Conservation (phyloP, 2,329 filamentous ascomycete genomes). For the Trichoderma aggressivum region DNA sequence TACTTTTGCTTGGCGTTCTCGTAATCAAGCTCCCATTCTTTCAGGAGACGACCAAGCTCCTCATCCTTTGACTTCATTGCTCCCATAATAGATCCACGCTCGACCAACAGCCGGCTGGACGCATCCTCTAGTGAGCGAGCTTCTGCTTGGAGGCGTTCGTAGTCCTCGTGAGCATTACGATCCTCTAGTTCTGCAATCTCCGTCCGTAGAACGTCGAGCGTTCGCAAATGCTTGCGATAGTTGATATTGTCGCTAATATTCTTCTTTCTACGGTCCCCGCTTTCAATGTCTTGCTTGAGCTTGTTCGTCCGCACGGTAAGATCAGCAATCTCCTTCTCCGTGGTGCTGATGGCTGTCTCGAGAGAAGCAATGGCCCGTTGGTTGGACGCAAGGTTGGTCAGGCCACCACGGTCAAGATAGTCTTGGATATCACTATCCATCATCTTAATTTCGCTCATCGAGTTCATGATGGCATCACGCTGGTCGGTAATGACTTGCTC, state of each 20-base stretch:
- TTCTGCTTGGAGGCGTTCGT: constrained; percentile 68
- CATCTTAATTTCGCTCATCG: constrained; percentile 71
- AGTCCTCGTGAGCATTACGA: constrained; percentile 79
- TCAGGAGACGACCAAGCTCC: constrained; percentile 67
- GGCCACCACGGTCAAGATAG: constrained; percentile 74
- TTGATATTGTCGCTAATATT: constrained; percentile 86
- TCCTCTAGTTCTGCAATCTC: constrained; percentile 74
- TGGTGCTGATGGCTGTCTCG: constrained; percentile 60
- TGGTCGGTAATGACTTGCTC: constrained; percentile 70
- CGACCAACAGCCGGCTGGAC: constrained; percentile 66
- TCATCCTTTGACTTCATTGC: constrained; percentile 81
- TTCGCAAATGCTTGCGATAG: constrained; percentile 71
- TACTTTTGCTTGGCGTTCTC: constrained; percentile 76
- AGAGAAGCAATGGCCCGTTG: constrained; percentile 66
- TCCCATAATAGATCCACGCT: constrained; percentile 71
- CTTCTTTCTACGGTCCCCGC: constrained; percentile 77
- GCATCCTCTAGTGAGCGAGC: constrained; percentile 64
- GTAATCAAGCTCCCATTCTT: constrained; percentile 84
- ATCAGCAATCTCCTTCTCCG: constrained; percentile 65
- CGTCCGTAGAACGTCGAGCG: constrained; percentile 61
- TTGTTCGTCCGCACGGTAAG: constrained; percentile 71
- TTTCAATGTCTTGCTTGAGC: constrained; percentile 71
- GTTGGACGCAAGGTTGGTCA: constrained; percentile 65
- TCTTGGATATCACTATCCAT: constrained; percentile 74
- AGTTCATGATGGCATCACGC: constrained; percentile 68